Evolutionary conservation across 2,329 filamentous ascomycete genomes (phyloP), one percentile per base, ranked within the genome.

Genomic region (Dactylellina haptotyla): DNA sequence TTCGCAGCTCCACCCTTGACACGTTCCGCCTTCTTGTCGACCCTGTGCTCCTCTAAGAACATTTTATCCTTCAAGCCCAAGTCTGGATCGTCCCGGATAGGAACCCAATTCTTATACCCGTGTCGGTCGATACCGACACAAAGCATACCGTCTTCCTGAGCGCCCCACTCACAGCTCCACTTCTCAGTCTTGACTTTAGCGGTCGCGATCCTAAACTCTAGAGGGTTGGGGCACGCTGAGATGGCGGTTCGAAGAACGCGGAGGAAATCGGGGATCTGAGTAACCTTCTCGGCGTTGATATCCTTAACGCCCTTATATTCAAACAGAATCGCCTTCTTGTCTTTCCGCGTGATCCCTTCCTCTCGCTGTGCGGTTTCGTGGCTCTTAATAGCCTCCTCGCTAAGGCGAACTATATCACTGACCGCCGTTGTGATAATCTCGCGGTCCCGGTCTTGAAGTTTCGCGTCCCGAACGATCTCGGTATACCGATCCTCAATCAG

Each of bases 41-140:
- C 94, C n/a, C 94, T 90, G 80, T 98, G 93, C 81, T 99, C 96
- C 80, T 99, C 95, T 0, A 99, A 83, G 83, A 96, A 99, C 80
- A 98, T 91, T 79, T 97, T 98, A 78, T 97, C 93, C 1, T 84
- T 83, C 83, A 99, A 89, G 6, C 88, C 90, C 20, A 99, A 87
- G 30, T 97, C 93, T 0, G 87, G 83, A 79, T 99, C 95, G 77
- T 99, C 95, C 4, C 95, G 89, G 78, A 99, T 98, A 77, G 93
- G 90, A 1, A 90, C 87, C 95, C 95, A 99, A 1, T 94, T 93
- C 65, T 96, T 96, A 79, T 97, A 98, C 1, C 95, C 95, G 79
- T 99, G 94, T 64, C 90, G 88, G 77, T 93, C 89, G 76, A 99
- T 97, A 71, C 95, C 95, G 41, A 98, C 87, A 64, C 96, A 90